phyloP scores from a whole-genome alignment of 1,284 basidiomycete genomes.

The Macrocystidia cucumis region DNA sequence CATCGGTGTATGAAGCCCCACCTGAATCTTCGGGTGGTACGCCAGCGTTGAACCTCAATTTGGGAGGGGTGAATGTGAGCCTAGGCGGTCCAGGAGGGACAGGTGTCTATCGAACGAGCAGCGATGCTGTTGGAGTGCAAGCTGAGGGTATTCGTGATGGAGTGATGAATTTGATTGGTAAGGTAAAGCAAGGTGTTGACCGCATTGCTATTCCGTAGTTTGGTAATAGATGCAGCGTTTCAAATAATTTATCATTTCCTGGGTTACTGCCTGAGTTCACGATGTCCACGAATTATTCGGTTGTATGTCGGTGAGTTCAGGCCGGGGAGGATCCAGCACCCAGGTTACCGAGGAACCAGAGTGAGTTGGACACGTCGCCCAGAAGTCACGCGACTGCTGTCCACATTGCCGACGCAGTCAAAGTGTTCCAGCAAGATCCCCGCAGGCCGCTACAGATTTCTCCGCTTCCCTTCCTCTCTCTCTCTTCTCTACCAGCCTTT shows the following conservation, averaged over 20 bases:
- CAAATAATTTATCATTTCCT: no score
- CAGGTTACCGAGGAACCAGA: no score
- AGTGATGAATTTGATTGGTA: constrained; percentile 79
- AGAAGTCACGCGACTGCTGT: constrained; percentile 18
- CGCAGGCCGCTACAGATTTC: constrained; percentile 11
- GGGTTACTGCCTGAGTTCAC: no score
- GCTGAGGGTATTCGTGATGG: constrained; percentile 81
- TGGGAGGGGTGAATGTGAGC: constrained; percentile 87
- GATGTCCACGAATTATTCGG: no score
- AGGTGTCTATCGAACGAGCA: constrained; percentile 76
- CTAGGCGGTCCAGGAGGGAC: constrained; percentile 79
- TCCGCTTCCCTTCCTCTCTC: constrained; percentile 20
- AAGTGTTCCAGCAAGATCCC: constrained; percentile 4
- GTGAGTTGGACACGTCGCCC: constrained; percentile 24
- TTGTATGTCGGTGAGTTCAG: no score
- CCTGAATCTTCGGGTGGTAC: constrained; percentile 60
- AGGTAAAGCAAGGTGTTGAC: constrained; percentile 85
- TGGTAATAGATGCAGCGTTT: no score
- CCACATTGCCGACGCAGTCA: not conserved
- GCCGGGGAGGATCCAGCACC: no score
- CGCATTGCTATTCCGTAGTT: constrained; percentile 46
- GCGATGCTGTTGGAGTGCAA: constrained; percentile 69
- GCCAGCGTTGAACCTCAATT: constrained; percentile 78
- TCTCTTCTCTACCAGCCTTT: constrained; percentile 19
- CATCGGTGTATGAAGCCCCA: constrained; percentile 62